Conservation (phyloP, 2,329 filamentous ascomycete genomes). For the Xylaria sp. region DNA sequence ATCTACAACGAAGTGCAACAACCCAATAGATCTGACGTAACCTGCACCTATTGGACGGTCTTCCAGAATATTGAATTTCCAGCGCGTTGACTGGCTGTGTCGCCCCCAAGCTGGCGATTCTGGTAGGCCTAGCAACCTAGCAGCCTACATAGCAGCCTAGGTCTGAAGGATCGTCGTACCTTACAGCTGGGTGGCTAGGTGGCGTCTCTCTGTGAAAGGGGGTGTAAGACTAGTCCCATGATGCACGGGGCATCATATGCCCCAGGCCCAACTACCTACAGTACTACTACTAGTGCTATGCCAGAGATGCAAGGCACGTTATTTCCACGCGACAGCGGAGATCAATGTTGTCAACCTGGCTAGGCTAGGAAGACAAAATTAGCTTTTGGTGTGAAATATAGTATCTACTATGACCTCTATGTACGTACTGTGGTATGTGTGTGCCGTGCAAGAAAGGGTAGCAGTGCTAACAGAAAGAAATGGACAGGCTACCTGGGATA, state of each 20-base stretch:
- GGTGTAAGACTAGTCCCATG: slow-evolving; percentile 11
- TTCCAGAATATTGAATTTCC: background rate
- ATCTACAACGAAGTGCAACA: background rate
- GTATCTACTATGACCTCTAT: too few relatives aligned
- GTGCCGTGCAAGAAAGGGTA: background rate
- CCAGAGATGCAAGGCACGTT: slow-evolving; percentile 27
- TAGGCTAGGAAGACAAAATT: slow-evolving; percentile 12
- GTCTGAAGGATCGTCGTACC: slow-evolving; percentile 2
- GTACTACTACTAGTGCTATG: too few relatives aligned
- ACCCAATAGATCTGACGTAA: background rate
- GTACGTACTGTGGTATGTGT: background rate
- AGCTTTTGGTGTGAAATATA: background rate
- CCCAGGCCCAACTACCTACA: slow-evolving; percentile 10
- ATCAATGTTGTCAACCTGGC: slow-evolving; percentile 12
- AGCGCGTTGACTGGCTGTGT: background rate
- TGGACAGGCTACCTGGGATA: too few relatives aligned
- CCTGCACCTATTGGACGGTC: background rate
- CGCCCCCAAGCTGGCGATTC: background rate
- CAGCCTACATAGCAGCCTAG: background rate
- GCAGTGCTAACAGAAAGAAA: too few relatives aligned
- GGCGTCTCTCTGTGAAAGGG: background rate
- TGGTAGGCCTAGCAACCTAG: background rate
- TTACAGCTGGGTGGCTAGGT: slow-evolving; percentile 13
- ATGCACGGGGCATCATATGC: slow-evolving; percentile 10
- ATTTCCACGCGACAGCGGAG: slow-evolving; percentile 34